Evolutionary conservation across 23 red algal genomes (phyloP).

Genomic region (Chondrus crispus): DNA sequence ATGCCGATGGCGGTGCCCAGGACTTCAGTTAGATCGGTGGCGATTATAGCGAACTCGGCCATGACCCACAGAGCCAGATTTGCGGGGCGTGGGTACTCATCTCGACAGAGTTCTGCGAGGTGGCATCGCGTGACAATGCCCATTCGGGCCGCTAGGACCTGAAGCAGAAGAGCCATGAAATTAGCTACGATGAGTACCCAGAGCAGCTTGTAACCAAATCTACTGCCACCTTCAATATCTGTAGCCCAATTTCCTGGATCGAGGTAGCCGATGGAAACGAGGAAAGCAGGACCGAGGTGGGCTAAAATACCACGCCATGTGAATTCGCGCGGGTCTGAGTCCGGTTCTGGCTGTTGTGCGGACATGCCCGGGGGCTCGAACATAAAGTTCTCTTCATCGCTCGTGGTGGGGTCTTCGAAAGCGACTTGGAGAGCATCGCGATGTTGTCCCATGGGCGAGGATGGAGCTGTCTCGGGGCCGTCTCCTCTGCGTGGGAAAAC

Average conservation of each 20-base stretch:
- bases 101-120: conserved; percentile 89
- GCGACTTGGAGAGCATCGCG: conserved; percentile 58
- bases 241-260: conserved; percentile 80
- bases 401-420: conserved; percentile 38
- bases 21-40: conserved; percentile 93
- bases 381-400: conserved; percentile 64
- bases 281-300: conserved; percentile 95
- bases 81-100: conserved; percentile 72
- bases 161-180: conserved; percentile 73
- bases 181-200: conserved; percentile 94
- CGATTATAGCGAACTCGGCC: conserved; percentile 87
- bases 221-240: conserved; percentile 76
- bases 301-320: conserved; percentile 63
- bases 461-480: no score
- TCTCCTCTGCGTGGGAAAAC: no score
- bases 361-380: conserved; percentile 34
- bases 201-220: conserved; percentile 89
- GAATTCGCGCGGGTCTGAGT: conserved; percentile 27
- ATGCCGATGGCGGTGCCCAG: conserved; percentile 90
- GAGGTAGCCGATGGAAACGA: conserved; percentile 84
- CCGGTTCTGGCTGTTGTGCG: not conserved
- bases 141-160: conserved; percentile 84
- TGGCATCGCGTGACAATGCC: conserved; percentile 88
- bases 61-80: conserved; percentile 69
- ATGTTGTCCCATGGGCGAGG: conserved; percentile 63